Conservation (phyloP, 1,139 yeast species). For the Pichia sp. region DNA sequence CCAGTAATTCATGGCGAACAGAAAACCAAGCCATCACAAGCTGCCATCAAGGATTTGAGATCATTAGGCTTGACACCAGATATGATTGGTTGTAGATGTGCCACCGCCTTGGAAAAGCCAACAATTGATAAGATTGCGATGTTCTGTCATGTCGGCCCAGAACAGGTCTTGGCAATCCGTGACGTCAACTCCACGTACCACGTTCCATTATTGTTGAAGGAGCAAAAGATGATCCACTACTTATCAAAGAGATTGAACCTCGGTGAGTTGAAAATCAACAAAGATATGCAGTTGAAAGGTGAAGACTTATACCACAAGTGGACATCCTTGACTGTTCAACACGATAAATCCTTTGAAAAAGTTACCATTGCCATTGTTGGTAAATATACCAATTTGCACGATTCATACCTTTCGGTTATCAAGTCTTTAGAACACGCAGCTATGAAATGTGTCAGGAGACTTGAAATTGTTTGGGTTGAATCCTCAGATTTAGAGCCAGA, state of each 20-base stretch:
- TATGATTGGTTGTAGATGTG: constrained; percentile 96
- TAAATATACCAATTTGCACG: constrained; percentile 92
- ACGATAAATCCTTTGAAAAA: constrained; percentile 75
- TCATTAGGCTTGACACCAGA: constrained; percentile 93
- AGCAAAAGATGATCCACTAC: constrained; percentile 79
- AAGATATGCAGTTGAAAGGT: constrained; percentile 62
- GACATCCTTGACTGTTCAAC: constrained; percentile 72
- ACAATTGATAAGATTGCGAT: constrained; percentile 93
- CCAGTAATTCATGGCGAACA: constrained; percentile 98
- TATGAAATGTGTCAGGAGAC: constrained; percentile 78
- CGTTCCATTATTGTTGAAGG: constrained; percentile 85
- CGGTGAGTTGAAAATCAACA: constrained; percentile 44
- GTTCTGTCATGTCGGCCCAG: constrained; percentile 98
- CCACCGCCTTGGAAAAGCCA: constrained; percentile 71
- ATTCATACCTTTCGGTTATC: constrained; percentile 89
- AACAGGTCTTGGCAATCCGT: constrained; percentile 94
- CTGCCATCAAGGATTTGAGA: constrained; percentile 95
- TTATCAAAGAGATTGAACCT: constrained; percentile 66
- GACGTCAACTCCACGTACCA: constrained; percentile 97
- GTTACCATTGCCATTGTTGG: constrained; percentile 97
- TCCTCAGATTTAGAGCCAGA: constrained; percentile 83
- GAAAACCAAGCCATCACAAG: constrained; percentile 98
- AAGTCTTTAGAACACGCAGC: constrained; percentile 94
- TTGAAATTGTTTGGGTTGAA: constrained; percentile 94
- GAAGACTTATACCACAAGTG: constrained; percentile 66